A percentile compares a stretch with the other conserved stretches of the same genome.
These are phyloP conservation scores for Trichoderma parareesei DNA, from an alignment of 495 filamentous ascomycete species.

Conservation along the genomic window DNA sequence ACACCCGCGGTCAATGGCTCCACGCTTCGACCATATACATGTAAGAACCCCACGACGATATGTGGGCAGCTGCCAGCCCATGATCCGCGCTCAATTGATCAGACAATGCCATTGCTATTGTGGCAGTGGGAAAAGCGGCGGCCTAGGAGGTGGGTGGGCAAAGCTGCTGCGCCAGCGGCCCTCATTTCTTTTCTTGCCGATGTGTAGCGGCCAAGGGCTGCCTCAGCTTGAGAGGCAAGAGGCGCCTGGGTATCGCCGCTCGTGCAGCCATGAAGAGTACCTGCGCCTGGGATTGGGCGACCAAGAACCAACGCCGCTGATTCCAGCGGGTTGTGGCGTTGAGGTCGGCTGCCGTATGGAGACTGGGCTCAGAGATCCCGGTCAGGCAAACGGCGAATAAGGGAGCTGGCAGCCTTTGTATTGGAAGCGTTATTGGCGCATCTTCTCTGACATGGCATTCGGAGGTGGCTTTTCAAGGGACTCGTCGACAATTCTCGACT, in stretches of 20 bases:
- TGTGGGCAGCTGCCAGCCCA: too few relatives aligned
- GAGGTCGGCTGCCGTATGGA: conserved; percentile 3
- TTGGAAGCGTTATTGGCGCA: neutral
- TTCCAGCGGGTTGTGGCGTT: conserved; percentile 4
- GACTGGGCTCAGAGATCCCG: neutral
- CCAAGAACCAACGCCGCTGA: neutral
- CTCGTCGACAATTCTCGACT: too few relatives aligned
- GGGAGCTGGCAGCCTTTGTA: neutral
- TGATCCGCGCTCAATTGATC: neutral
- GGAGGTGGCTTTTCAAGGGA: too few relatives aligned
- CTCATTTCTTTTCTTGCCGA: neutral
- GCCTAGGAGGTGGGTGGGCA: neutral
- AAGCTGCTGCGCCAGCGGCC: conserved; percentile 1
- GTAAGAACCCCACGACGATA: neutral
- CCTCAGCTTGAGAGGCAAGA: neutral
- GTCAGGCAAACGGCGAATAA: neutral
- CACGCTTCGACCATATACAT: neutral
- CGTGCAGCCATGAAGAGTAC: neutral
- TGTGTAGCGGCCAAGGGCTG: neutral
- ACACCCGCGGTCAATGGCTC: neutral
- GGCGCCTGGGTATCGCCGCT: conserved; percentile 1
- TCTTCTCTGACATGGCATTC: neutral
- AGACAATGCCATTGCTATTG: neutral
- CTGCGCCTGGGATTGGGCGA: neutral
- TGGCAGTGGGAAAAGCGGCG: neutral